Base-by-base conservation (phyloP, 129 eudicot genomes). In the Pseudognaphalium luteoalbum region DNA sequence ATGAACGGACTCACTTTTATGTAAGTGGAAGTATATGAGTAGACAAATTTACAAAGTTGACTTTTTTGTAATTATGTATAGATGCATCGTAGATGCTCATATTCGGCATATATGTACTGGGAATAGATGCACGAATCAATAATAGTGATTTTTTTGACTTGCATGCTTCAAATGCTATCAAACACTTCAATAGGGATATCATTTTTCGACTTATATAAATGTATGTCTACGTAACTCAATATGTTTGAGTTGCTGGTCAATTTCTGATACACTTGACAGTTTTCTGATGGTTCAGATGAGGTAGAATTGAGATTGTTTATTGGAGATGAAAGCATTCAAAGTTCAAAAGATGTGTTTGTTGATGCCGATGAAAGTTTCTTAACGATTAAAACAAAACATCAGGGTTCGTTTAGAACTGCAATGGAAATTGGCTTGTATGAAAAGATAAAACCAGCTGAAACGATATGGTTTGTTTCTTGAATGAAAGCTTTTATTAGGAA, bases 371-470 rank as follows among this genome's bases (percentile, higher is more conserved):
- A 85, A 74, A 87, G 72, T 22, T 91, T 90, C 44, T 76, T 94
- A 80, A 65, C 84, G 7, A 76, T 91, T 14, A 84, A 70, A 81
- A 72, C 92, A 57, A 72, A 78, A 78, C 81, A 67, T 9, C 78
- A 85, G 73, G 99, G 92, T 75, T 74, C 72, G 2, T 63, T 78
- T 70, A 83, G 58, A 81, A 91, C 96, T 59, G 90, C 93, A 56
- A 81, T 94, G 88, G 97, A 91, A 71, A 84, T 93, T 10, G 71
- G 76, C 66, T 90, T 94, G 33, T 94, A 88, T 80, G 96, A 84
- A 15, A 91, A 80, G 86, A 94, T 91, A 78, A 94, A 91, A 77
- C 97, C 99, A 63, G 88, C 92, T 32, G 99, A 94, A 80, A 94
- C 97, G 61, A 94, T 94, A 84, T 94, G 99, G 99, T 94, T 34